phyloP scores from a whole-genome alignment of 805 yeast species.

The Monosporozyma solicola region DNA sequence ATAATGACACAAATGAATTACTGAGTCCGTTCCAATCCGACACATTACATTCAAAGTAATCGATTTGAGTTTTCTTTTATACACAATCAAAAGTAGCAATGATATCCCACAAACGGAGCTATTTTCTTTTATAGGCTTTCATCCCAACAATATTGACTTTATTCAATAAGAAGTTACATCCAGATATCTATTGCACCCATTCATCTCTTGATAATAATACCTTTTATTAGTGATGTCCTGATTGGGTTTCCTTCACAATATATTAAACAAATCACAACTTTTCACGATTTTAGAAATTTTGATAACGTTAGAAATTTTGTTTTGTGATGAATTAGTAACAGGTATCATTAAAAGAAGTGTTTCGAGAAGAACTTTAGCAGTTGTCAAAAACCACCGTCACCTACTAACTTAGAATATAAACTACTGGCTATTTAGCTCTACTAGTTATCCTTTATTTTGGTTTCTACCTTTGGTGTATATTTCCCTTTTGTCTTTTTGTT shows the following conservation, averaged over 20 bases:
- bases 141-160: too few relatives aligned
- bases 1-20: too few relatives aligned
- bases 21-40: too few relatives aligned
- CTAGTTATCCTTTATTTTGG: neutral
- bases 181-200: too few relatives aligned
- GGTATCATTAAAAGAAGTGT: neutral
- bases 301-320: neutral
- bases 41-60: too few relatives aligned
- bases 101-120: too few relatives aligned
- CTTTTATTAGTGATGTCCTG: too few relatives aligned
- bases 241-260: neutral
- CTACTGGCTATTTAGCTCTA: neutral
- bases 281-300: neutral
- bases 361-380: neutral
- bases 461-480: neutral
- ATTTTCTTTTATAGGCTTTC: too few relatives aligned
- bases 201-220: too few relatives aligned
- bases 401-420: neutral
- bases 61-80: too few relatives aligned
- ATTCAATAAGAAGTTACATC: too few relatives aligned
- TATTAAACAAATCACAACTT: neutral
- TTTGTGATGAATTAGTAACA: neutral
- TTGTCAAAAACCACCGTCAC: neutral
- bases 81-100: too few relatives aligned
- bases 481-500: neutral